A percentile compares a stretch with the other conserved stretches of the same genome.
Conservation (phyloP, 164 flowering plant species). For the Magnolia changhungtana region DNA sequence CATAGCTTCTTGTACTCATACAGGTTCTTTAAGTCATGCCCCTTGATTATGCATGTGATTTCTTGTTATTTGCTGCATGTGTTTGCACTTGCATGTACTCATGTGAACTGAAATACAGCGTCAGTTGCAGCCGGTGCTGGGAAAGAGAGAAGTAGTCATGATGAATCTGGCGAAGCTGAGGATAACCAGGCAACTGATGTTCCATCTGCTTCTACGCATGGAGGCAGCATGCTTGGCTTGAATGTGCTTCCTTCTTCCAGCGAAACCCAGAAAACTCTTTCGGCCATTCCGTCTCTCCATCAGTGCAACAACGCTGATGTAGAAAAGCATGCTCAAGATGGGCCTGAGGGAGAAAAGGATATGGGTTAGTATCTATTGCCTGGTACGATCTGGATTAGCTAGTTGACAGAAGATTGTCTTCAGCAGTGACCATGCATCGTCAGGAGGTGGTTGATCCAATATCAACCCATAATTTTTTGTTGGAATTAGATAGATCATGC, state of each 20-base stretch:
- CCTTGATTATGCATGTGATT: not conserved
- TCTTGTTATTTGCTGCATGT: not conserved
- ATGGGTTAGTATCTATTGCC: not conserved
- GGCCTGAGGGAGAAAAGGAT: conserved; percentile 18
- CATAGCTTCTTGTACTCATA: conserved; percentile 23
- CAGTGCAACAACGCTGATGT: conserved; percentile 32
- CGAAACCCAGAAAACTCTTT: conserved; percentile 30
- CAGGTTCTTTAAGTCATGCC: conserved; percentile 26
- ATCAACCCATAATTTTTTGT: not conserved
- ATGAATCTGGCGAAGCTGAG: conserved; percentile 38
- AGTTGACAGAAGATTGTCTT: not conserved
- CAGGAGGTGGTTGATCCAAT: not conserved
- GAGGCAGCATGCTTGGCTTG: conserved; percentile 12
- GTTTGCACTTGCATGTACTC: conserved; percentile 4
- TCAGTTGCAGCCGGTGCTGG: conserved; percentile 30
- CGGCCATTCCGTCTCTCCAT: conserved; percentile 33
- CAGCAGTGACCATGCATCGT: not conserved
- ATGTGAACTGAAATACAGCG: not conserved
- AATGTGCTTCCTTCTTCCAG: conserved; percentile 13
- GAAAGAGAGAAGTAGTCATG: conserved; percentile 44
- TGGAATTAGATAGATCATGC: not conserved
- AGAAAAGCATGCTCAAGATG: conserved; percentile 20
- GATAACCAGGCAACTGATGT: conserved; percentile 16
- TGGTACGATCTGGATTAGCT: not conserved
- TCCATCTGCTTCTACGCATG: conserved; percentile 23